Base-by-base conservation (phyloP, 192 early-diverging fungal species). In the Powellomyces hirtus region DNA sequence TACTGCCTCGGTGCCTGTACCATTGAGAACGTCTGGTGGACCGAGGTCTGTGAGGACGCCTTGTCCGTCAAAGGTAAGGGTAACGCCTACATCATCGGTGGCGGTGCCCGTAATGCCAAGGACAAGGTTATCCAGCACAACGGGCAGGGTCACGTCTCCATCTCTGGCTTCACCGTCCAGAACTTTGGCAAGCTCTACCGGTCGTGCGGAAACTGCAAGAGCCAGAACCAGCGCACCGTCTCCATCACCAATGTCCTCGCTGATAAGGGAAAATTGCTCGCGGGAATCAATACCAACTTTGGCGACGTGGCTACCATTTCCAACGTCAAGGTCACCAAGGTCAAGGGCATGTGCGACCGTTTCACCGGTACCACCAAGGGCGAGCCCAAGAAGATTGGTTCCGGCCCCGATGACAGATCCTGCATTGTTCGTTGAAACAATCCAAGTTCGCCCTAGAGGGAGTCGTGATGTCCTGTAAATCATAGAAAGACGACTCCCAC, bases 101-200 rank as follows among this genome's bases (percentile, higher is more conserved):
- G 59, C n/a, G 66, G 66, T 33, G 63, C 63, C 14, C 33, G 33
- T 29, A 51, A 64, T 46, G 63, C 45, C 16, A 44, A 64, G n/a
- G 66, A 68, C 59, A 68, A 68, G 27, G 35, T 68, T 22, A 59
- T 68, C 27, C 66, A 68, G 42, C 66, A 68, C 59, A 68, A 68
- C 40, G 66, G 66, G 16, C 26, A 22, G 4, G 66, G 66, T 4
- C 16, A 27, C 34, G 27, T 64, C 29, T 22, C 5, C 27, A 35
- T 64, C 33, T n/a, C n/a, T 20, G 45, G 45, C 14, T 64, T 64
- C 63, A 13, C n/a, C 20, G 63, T 31, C 45, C 45, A 64, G 22
- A 62, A 36, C 46, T 64, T 60, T 30, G 66, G 66, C 33, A 68
- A 68, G 49, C 31, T 68, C 3, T 68, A 68, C 66, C 66, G 66